Evolutionary conservation across 2,329 filamentous ascomycete species (phyloP), one percentile per base, ranked within the genome.

Genomic region (Talaromyces amestolkiae): DNA sequence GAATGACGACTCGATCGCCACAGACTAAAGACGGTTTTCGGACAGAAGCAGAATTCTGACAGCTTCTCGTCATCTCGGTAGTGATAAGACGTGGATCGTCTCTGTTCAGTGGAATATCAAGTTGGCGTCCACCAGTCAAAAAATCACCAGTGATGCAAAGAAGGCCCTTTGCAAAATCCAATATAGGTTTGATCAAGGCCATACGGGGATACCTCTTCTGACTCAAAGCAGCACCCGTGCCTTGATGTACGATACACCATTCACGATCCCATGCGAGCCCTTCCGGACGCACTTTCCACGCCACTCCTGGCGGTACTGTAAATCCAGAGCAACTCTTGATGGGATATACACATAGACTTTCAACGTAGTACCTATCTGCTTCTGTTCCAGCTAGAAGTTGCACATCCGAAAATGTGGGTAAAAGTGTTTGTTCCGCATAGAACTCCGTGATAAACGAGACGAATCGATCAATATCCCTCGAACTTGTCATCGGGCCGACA

Each of bases 251-350:
- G 22, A 99, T 81, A 78, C 94, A 98, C 94, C 95, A 99, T 80
- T 98, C 94, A 67, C 95, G 86, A 76, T 99, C 95, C 93, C 94
- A 98, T 9, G 89, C 90, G 2, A 99, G 82, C 0, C 95, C 95
- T 79, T 97, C 93, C 8, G 85, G 82, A 64, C 86, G 87, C 22
- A 98, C 84, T 71, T 91, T 87, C 95, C 95, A 99, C 15, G 82
- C 74, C 8, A 79, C 80, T 2, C 81, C 84, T 0, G 78, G 68
- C 1, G 92, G 89, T 35, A 98, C 83, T 41, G 81, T 81, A 75
- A 90, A 96, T 0, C 91, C 91, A 17, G 88, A 91, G 72, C 95
- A 98, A 74, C 93, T 97, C 77, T 99, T 99, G 73, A 99, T 93
- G 0, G 95, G 95, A 73, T 93, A 99, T 0, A 98, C 86, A 1